Percentiles rank a stretch among this genome's conserved stretches.
Conservation (phyloP, 2,329 filamentous ascomycete genomes). For the Aspergillus transmontanensis region DNA sequence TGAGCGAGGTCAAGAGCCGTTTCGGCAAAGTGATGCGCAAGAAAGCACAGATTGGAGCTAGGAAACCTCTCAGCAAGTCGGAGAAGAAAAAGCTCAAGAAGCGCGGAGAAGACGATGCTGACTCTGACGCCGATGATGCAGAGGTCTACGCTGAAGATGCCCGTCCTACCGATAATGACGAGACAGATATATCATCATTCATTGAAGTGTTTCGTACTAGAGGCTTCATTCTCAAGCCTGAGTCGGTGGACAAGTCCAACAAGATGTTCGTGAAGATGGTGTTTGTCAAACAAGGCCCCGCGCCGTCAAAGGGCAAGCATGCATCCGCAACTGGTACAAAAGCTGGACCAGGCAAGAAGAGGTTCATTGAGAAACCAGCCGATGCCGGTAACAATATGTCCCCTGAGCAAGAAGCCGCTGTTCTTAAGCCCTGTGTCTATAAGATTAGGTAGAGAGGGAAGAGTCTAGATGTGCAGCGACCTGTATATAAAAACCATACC, state of each 20-base stretch:
- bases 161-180: conserved; percentile 60
- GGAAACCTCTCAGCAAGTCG: conserved; percentile 43
- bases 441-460: conserved; percentile 69
- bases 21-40: conserved; percentile 66
- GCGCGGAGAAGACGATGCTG: conserved; percentile 50
- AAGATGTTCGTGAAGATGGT: conserved; percentile 99
- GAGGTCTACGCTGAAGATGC: conserved; percentile 55
- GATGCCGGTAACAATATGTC: conserved; percentile 58
- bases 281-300: conserved; percentile 76
- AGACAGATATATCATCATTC: conserved; percentile 87
- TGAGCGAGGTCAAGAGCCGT: conserved; percentile 93
- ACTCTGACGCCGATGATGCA: conserved; percentile 49
- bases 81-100: conserved; percentile 47
- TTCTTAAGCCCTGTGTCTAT: conserved; percentile 94
- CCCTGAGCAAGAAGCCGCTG: conserved; percentile 65
- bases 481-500: conserved; percentile 7
- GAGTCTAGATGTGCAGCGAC: background rate
- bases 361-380: conserved; percentile 61
- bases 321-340: conserved; percentile 37
- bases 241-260: conserved; percentile 78
- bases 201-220: conserved; percentile 77
- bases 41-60: conserved; percentile 42
- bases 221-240: conserved; percentile 80
- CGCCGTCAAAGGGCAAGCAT: conserved; percentile 76
- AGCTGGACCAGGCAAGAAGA: conserved; percentile 42